phyloP scores from a whole-genome alignment of 2,329 filamentous ascomycete genomes.

The Penicillium freii region DNA sequence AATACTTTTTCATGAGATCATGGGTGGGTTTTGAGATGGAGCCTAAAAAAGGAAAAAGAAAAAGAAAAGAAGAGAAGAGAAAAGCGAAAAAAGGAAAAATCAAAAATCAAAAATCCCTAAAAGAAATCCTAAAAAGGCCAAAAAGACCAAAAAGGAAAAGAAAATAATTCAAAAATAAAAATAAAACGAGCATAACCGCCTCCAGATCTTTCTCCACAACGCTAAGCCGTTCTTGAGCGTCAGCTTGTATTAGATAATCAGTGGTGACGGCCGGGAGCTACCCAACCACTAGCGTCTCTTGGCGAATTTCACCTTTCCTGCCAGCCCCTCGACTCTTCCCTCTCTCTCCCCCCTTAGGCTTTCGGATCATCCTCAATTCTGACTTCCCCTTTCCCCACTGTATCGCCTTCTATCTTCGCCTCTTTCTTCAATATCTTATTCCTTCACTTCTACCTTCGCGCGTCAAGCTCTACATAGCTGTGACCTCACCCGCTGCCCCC shows the following conservation, averaged over 20 bases:
- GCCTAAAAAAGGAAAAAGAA: background rate
- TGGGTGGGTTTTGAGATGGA: background rate
- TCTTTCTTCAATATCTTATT: slow-evolving; percentile 5
- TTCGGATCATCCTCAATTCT: slow-evolving; percentile 14
- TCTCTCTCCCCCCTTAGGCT: slow-evolving; percentile 20
- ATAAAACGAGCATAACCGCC: slow-evolving; percentile 18
- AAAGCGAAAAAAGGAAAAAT: background rate
- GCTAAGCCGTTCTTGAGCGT: slow-evolving; percentile 20
- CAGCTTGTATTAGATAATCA: slow-evolving; percentile 18
- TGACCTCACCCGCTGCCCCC: slow-evolving; percentile 7
- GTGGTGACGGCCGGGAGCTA: slow-evolving; percentile 24
- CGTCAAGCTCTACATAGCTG: slow-evolving; percentile 8
- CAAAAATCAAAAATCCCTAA: background rate
- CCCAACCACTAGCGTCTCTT: slow-evolving; percentile 28
- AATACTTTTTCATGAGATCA: slow-evolving; percentile 3
- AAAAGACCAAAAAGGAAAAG: background rate
- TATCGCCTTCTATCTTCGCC: slow-evolving; percentile 5
- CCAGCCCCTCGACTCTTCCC: slow-evolving; percentile 30
- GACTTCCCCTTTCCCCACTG: slow-evolving; percentile 7
- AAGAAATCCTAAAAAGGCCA: background rate
- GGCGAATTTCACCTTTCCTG: slow-evolving; percentile 29
- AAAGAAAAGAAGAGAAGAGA: background rate
- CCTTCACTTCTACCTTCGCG: slow-evolving; percentile 5
- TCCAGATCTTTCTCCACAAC: slow-evolving; percentile 24
- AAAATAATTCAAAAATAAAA: background rate